Percentiles rank a stretch among this genome's conserved stretches.
These are phyloP conservation scores for Millerozyma acaciae DNA, from an alignment of 805 yeast species.

Conservation along the genomic window DNA sequence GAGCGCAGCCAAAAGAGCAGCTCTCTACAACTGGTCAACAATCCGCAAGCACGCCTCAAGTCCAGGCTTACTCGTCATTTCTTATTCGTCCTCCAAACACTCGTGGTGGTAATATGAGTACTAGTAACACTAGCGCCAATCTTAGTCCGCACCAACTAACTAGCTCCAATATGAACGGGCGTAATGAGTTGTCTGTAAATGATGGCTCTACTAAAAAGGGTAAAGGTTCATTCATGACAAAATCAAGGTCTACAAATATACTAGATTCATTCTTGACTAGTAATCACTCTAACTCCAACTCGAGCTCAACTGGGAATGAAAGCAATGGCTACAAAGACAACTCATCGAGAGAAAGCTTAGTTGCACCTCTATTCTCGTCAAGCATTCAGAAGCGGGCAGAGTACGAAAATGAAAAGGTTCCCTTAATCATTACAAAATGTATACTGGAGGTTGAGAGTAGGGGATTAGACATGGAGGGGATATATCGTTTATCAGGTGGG, in stretches of 20 bases:
- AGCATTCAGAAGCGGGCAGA: constrained; percentile 61
- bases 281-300: constrained; percentile 7
- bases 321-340: constrained; percentile 2
- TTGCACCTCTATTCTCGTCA: constrained; percentile 40
- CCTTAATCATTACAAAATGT: constrained; percentile 69
- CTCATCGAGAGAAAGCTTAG: constrained; percentile 8
- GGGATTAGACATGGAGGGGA: constrained; percentile 78
- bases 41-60: constrained; percentile 3
- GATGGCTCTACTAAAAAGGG: constrained; percentile 12
- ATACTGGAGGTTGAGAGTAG: constrained; percentile 70
- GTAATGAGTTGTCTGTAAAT: not conserved
- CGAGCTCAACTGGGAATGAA: constrained; percentile 5
- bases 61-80: constrained; percentile 8
- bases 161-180: constrained; percentile 5
- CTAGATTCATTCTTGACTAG: constrained; percentile 31
- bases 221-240: constrained; percentile 24
- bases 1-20: not conserved
- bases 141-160: no score
- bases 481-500: constrained; percentile 87
- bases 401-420: constrained; percentile 60
- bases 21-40: constrained; percentile 4
- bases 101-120: constrained; percentile 1
- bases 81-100: constrained; percentile 6
- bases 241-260: constrained; percentile 47
- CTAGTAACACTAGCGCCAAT: not conserved